Base-by-base conservation (phyloP, 768 basidiomycete species). In the Steccherinum ochraceum region DNA sequence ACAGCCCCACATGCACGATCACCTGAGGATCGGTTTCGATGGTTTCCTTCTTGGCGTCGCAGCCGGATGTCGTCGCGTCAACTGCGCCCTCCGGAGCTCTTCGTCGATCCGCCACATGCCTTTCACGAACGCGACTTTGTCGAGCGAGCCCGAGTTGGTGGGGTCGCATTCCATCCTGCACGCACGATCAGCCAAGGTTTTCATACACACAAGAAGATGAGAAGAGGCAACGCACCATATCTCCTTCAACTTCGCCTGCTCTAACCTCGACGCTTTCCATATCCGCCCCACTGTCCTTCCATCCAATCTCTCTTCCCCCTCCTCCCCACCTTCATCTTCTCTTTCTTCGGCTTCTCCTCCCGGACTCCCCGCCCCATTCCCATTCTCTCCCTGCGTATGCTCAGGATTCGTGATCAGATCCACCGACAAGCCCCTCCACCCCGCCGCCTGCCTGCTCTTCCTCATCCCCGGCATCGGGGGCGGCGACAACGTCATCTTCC, bases 101-200 rank as follows among this genome's bases (percentile, higher is more conserved):
- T 89, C 86, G 66, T 92, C 89, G 24, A 92, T 86, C 30, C 81
- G 79, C 88, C 88, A 90, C 86, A 90, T 89, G 46, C 87, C 89
- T 55, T 74, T 77, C 39, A 81, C 76, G 56, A 92, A 92, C 16
- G 70, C 71, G 16, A 86, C 84, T 3, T 79, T 69, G 55, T 81
- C 77, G 11, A 92, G 70, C n/a, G 72, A 72, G 2, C 86, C 87
- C 24, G 66, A 69, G 3, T 69, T 63, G 2, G 66, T 64, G 2
- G 75, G 65, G 64, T 90, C 87, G 56, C 83, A 88, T 59, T 88
- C 87, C 47, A 70, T 72, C 89, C 89, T 90, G 54, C 26, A 55
- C 16, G 26, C 46, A 21, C n/a, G 13, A 18, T 48, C 26, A 54
- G 23, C 24, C 44, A 25, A n/a, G n/a, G n/a, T n/a, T n/a, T n/a